These are phyloP conservation scores for Pythium aquatile DNA, from an alignment of 352 stramenopile species.

Conservation along the genomic window DNA sequence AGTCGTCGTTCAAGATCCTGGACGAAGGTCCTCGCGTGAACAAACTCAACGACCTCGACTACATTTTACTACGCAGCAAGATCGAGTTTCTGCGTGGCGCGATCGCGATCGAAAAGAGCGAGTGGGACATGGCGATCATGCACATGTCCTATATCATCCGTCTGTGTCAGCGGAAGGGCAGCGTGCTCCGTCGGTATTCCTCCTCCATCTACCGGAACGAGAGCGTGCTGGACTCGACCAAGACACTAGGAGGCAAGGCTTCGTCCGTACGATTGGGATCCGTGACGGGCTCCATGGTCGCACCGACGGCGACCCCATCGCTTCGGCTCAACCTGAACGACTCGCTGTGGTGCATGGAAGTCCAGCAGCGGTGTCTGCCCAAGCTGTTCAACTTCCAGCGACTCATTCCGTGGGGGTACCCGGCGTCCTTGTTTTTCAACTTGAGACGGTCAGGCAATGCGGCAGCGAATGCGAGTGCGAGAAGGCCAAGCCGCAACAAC, in stretches of 20 bases:
- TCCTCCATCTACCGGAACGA: slow-evolving; percentile 35
- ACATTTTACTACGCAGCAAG: slow-evolving; percentile 56
- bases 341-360: slow-evolving; percentile 20
- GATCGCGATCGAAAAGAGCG: slow-evolving; percentile 69
- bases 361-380: slow-evolving; percentile 41
- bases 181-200: slow-evolving; percentile 50
- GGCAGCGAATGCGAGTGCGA: background rate
- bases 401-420: slow-evolving; percentile 34
- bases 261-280: slow-evolving; percentile 2
- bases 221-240: slow-evolving; percentile 26
- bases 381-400: slow-evolving; percentile 41
- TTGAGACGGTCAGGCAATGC: slow-evolving; percentile 2
- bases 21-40: slow-evolving; percentile 38
- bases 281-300: slow-evolving; percentile 6
- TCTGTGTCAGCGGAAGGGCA: slow-evolving; percentile 63
- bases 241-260: slow-evolving; percentile 7
- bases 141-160: slow-evolving; percentile 67
- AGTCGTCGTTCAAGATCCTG: slow-evolving; percentile 68
- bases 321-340: slow-evolving; percentile 16
- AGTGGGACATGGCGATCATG: slow-evolving; percentile 58
- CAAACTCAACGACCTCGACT: slow-evolving; percentile 58
- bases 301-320: slow-evolving; percentile 2
- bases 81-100: slow-evolving; percentile 74
- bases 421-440: slow-evolving; percentile 23
- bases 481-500: slow-evolving; percentile 16